phyloP scores from a whole-genome alignment of 305 asterid genomes.

The Solanum aculeatissimum region DNA sequence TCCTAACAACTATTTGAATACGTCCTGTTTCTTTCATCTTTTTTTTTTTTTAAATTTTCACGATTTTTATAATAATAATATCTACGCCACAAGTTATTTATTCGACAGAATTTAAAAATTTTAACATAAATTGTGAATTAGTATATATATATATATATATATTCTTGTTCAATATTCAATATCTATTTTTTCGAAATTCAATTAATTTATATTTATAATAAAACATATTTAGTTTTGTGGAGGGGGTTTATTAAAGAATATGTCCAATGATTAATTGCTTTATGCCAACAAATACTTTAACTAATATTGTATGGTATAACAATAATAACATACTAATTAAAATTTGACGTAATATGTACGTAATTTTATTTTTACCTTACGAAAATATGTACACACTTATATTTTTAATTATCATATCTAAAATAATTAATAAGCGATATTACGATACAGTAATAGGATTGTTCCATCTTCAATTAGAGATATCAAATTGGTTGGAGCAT shows the following conservation, averaged over 20 bases:
- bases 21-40: background rate
- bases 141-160: background rate
- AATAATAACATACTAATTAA: background rate
- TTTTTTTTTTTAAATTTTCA: background rate
- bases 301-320: background rate
- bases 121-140: background rate
- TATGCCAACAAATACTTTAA: background rate
- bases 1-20: background rate
- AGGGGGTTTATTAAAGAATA: background rate
- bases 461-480: too few species aligned
- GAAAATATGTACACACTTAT: too few species aligned
- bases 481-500: too few species aligned
- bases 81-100: fast-evolving
- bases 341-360: background rate
- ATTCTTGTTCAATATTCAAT: too few species aligned
- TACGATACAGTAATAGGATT: too few species aligned
- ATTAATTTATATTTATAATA: background rate
- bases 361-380: background rate
- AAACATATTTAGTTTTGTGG: background rate
- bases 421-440: too few species aligned
- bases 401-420: too few species aligned
- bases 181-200: too few species aligned
- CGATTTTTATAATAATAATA: background rate
- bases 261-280: background rate
- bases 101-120: fast-evolving